Evolutionary conservation across 805 yeast genomes (phyloP).

Genomic region (Saturnispora ahearnii): DNA sequence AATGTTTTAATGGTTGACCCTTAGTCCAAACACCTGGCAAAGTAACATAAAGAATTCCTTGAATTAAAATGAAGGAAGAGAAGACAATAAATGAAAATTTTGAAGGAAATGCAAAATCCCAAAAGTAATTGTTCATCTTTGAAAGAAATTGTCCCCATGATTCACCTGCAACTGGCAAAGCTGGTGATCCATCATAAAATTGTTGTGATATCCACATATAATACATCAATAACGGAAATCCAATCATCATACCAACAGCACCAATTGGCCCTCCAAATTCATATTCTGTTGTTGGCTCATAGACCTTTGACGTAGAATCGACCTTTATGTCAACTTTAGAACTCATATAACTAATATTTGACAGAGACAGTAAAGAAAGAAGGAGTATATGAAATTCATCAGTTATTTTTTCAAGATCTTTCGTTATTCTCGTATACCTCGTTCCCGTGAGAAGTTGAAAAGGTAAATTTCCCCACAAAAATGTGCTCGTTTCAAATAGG

Average conservation of each 20-base stretch:
- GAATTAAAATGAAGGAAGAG: slow-evolving; percentile 57
- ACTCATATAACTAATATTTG: background rate
- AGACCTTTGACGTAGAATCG: background rate
- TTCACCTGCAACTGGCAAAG: slow-evolving; percentile 55
- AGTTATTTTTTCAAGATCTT: too few species aligned
- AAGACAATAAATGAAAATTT: slow-evolving; percentile 60
- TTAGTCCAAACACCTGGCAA: slow-evolving; percentile 93
- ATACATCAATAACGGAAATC: slow-evolving; percentile 90
- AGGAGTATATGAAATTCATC: background rate
- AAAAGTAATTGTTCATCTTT: slow-evolving; percentile 37
- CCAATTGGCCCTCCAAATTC: slow-evolving; percentile 95
- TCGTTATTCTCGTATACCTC: too few species aligned
- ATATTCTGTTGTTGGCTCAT: slow-evolving; percentile 36
- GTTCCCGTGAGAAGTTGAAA: too few species aligned
- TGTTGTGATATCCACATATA: slow-evolving; percentile 92
- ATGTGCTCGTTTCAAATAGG: too few species aligned
- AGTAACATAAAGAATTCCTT: slow-evolving; percentile 65
- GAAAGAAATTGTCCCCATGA: slow-evolving; percentile 40
- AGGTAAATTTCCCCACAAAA: too few species aligned
- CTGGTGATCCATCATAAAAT: slow-evolving; percentile 66
- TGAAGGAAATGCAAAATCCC: slow-evolving; percentile 51
- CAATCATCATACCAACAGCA: slow-evolving; percentile 81
- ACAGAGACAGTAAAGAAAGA: background rate
- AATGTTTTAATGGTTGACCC: slow-evolving; percentile 85
- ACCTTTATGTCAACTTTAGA: background rate